These are phyloP conservation scores for Prunella vulgaris DNA, from an alignment of 257 asterid species.

Conservation along the genomic window DNA sequence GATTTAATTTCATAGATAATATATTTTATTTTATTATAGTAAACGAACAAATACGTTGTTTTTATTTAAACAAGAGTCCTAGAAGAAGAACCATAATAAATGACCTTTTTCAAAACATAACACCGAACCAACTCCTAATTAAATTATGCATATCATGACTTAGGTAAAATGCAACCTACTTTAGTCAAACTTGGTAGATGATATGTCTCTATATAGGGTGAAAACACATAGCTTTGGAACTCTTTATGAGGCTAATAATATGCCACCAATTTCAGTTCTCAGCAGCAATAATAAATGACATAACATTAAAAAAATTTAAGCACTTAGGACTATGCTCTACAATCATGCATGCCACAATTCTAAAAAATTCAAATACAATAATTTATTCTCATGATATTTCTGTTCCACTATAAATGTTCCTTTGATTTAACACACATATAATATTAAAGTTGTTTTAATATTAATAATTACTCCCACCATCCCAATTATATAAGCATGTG, in stretches of 20 bases:
- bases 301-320: background rate
- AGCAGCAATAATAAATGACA: background rate
- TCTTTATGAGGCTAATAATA: constrained; percentile 6
- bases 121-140: background rate
- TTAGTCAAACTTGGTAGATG: background rate
- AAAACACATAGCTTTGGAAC: background rate
- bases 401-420: too few species aligned
- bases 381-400: too few species aligned
- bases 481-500: too few species aligned
- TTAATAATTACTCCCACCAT: too few species aligned
- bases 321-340: background rate
- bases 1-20: too few species aligned
- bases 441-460: too few species aligned
- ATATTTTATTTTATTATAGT: too few species aligned
- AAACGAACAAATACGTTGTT: background rate
- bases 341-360: too few species aligned
- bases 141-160: background rate
- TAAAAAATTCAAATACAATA: too few species aligned
- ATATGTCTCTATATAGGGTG: background rate
- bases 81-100: background rate
- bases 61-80: background rate
- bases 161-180: background rate
- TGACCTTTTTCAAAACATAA: background rate
- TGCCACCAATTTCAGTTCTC: background rate
- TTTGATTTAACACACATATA: too few species aligned